Base-by-base conservation (phyloP, 2,329 filamentous ascomycete genomes). In the Ceratocystis variospora region DNA sequence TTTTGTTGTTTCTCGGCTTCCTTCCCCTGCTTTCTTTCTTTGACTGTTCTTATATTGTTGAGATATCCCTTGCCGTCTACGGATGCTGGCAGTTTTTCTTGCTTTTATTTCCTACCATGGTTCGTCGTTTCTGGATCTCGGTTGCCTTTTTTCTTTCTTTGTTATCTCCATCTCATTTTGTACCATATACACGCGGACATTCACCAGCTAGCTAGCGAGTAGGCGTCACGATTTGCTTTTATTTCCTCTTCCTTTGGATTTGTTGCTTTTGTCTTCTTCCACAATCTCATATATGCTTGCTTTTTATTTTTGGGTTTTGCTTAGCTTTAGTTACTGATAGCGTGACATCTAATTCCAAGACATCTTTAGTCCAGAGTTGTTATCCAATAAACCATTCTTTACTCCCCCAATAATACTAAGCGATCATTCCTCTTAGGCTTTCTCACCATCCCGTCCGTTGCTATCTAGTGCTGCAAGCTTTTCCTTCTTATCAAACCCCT, bases 401-500 rank as follows among this genome's bases (percentile, higher is more conserved):
- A n/a, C 41, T 45, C 22, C 6, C n/a, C 19, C 0, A 17, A 12
- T 31, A 3, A 41, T 41, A 15, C 37, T 41, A 41, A 41, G 37
- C 3, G 1, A 5, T 15, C 37, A 12, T 7, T 45, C 61, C 31
- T n/a, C 41, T 28, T 25, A 31, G 22, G 19, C 48, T 65, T 63
- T 64, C 17, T 19, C 48, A 25, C 19, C 48, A 19, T 10, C 10
- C n/a, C n/a, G 19, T 22, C 17, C 48, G 4, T 12, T 22, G 10
- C 53, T 8, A 25, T 31, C 22, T 17, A 12, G 15, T 15, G 53
- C 53, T 31, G 7, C 28, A 3, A 28, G 45, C 69, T 64, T 65
- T 67, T 65, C 25, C 65, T 66, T 64, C 59, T 45, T 63, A 59
- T 68, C 59, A 65, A 64, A 61, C 3, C 65, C 69, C 8, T 63